Evolutionary conservation across 805 yeast genomes (phyloP).

Genomic region (Yarrowia divulgata): DNA sequence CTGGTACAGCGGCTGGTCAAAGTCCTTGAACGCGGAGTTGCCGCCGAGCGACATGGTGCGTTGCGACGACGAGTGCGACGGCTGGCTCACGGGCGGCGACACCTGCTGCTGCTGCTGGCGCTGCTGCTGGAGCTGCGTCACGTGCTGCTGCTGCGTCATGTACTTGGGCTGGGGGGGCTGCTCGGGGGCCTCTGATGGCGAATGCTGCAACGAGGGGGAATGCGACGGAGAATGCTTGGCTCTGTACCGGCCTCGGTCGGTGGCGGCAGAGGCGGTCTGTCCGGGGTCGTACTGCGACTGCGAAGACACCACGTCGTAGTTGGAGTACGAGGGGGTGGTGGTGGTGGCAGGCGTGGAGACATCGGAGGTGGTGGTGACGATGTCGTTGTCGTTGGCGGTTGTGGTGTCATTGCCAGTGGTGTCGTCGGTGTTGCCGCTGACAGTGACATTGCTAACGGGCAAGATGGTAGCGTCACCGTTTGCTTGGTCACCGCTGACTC

Average conservation of each 20-base stretch:
- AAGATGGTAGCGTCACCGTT: too few species aligned
- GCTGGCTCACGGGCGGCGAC: constrained; percentile 4
- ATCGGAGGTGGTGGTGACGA: neutral
- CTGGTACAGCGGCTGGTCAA: constrained; percentile 16
- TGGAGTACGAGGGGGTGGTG: neutral
- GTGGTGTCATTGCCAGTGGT: neutral
- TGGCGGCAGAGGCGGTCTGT: too few species aligned
- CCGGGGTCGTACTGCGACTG: constrained; percentile 1
- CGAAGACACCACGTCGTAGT: constrained; percentile 3
- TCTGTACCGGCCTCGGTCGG: constrained; percentile 25
- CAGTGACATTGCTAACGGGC: too few species aligned
- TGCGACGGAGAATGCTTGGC: constrained; percentile 18
- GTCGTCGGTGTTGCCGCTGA: too few species aligned
- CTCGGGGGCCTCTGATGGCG: too few species aligned
- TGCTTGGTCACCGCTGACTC: too few species aligned
- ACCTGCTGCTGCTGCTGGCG: constrained; percentile 1
- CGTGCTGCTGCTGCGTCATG: constrained; percentile 5
- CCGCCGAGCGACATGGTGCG: constrained; percentile 31
- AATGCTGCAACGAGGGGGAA: too few species aligned
- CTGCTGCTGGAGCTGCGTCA: neutral
- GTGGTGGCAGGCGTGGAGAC: too few species aligned
- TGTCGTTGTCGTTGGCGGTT: neutral
- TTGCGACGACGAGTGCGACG: constrained; percentile 19
- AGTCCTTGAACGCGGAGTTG: constrained; percentile 10
- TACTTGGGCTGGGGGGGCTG: neutral